Percentiles rank a stretch among this genome's conserved stretches.
Conservation (phyloP, 2,329 filamentous ascomycete genomes). For the Penicillium sp. region DNA sequence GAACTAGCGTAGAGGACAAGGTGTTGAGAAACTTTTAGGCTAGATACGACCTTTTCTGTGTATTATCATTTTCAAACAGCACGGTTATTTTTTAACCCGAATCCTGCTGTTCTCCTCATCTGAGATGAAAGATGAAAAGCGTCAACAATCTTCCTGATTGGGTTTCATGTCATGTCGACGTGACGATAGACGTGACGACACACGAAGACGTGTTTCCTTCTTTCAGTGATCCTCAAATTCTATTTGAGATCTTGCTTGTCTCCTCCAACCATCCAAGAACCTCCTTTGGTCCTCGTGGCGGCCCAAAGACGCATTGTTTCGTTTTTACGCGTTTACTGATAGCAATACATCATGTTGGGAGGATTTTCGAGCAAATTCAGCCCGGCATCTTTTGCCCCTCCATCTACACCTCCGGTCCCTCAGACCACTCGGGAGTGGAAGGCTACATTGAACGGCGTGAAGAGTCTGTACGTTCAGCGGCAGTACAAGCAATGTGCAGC, state of each 20-base stretch:
- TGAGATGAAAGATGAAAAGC: background rate
- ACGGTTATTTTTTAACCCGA: no score
- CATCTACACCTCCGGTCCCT: constrained; percentile 14
- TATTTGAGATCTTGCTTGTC: background rate
- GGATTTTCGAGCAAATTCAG: constrained; percentile 21
- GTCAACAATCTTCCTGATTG: background rate
- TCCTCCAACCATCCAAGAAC: background rate
- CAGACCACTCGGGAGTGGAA: constrained; percentile 34
- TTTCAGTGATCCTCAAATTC: background rate
- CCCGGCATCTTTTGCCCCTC: constrained; percentile 19
- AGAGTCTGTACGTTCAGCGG: constrained; percentile 35
- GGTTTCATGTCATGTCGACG: background rate
- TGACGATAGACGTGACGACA: background rate
- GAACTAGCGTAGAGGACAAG: background rate
- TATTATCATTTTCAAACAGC: background rate
- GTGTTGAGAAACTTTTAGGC: background rate
- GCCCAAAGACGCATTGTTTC: background rate
- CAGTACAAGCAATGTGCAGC: constrained; percentile 44
- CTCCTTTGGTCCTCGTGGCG: background rate
- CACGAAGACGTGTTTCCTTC: background rate
- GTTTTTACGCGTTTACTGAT: background rate
- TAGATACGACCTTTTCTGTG: background rate
- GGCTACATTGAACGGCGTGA: constrained; percentile 32
- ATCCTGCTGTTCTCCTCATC: no score
- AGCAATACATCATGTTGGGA: constrained; percentile 11